These are phyloP conservation scores for Viridothelium virens DNA, from an alignment of 495 filamentous ascomycete genomes.

Conservation along the genomic window DNA sequence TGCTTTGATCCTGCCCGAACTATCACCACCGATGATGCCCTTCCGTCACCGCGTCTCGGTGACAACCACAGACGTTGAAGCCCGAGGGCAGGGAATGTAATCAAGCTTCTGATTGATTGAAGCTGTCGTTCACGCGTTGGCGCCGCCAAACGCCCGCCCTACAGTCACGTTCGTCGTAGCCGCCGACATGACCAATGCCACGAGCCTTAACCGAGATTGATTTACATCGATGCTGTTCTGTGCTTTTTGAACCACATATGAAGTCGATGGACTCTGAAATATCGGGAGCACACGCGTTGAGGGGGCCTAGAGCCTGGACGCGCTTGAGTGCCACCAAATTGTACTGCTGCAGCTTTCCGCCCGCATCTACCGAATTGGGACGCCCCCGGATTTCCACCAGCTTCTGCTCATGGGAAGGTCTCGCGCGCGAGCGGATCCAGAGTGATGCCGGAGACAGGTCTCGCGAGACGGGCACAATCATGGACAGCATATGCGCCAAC, in stretches of 20 bases:
- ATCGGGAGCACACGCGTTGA: background rate
- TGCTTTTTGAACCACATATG: background rate
- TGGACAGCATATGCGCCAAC: background rate
- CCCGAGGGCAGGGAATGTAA: background rate
- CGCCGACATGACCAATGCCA: background rate
- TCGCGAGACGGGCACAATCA: background rate
- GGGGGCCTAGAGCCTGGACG: background rate
- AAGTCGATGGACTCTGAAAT: background rate
- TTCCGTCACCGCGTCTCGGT: background rate
- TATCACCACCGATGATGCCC: background rate
- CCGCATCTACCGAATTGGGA: background rate
- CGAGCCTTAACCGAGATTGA: too few species aligned
- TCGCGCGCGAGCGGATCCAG: background rate
- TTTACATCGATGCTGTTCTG: background rate
- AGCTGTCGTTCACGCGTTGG: background rate
- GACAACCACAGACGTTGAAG: too few species aligned
- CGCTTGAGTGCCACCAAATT: background rate
- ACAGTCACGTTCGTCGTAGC: background rate
- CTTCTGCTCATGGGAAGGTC: conserved; percentile 10
- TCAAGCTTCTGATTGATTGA: background rate
- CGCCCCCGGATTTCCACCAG: background rate
- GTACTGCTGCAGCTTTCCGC: background rate
- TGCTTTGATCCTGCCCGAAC: conserved; percentile 4
- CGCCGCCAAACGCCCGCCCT: background rate
- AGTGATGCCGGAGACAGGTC: background rate